A percentile compares a stretch with the other conserved stretches of the same genome.
These are phyloP conservation scores for Tremella yokohamensis DNA, from an alignment of 768 basidiomycete genomes.

Conservation along the genomic window DNA sequence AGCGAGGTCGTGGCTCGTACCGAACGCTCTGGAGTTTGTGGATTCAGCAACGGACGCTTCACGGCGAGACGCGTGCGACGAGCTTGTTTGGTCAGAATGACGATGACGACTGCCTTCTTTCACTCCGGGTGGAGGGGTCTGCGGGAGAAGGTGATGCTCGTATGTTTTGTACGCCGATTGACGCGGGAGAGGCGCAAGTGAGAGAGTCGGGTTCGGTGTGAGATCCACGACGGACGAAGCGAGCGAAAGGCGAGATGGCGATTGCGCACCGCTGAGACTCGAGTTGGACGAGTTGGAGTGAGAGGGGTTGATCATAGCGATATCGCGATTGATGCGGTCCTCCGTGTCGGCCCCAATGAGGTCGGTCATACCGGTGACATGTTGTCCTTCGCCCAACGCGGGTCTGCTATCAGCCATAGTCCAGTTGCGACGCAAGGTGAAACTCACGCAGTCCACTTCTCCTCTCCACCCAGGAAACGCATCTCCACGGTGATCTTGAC, in stretches of 20 bases:
- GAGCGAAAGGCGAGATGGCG: slow-evolving; percentile 19
- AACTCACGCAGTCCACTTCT: slow-evolving; percentile 40
- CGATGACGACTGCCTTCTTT: slow-evolving; percentile 16
- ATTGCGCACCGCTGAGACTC: slow-evolving; percentile 15
- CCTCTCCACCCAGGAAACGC: slow-evolving; percentile 34
- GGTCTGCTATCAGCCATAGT: slow-evolving; percentile 23
- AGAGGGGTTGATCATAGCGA: slow-evolving; percentile 20
- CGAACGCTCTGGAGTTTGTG: background rate
- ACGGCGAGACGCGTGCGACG: slow-evolving; percentile 5
- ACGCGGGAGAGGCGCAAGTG: slow-evolving; percentile 4
- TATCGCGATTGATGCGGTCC: slow-evolving; percentile 20
- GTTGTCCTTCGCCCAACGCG: slow-evolving; percentile 39
- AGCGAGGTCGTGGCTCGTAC: slow-evolving; percentile 20
- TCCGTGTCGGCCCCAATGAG: slow-evolving; percentile 22
- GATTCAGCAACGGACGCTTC: background rate
- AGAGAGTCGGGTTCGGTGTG: slow-evolving; percentile 7
- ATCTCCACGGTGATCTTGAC: slow-evolving; percentile 40
- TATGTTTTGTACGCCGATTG: slow-evolving; percentile 21
- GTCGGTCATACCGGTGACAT: slow-evolving; percentile 34
- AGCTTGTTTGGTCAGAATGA: slow-evolving; percentile 23
- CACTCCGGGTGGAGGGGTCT: background rate
- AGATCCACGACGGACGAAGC: slow-evolving; percentile 12
- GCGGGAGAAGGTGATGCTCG: slow-evolving; percentile 31
- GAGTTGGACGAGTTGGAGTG: slow-evolving; percentile 29
- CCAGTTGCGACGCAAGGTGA: background rate